A percentile compares a stretch with the other conserved stretches of the same genome.
phyloP scores from a whole-genome alignment of 176 grass and related monocot species.

The Rhynchospora tenuis region DNA sequence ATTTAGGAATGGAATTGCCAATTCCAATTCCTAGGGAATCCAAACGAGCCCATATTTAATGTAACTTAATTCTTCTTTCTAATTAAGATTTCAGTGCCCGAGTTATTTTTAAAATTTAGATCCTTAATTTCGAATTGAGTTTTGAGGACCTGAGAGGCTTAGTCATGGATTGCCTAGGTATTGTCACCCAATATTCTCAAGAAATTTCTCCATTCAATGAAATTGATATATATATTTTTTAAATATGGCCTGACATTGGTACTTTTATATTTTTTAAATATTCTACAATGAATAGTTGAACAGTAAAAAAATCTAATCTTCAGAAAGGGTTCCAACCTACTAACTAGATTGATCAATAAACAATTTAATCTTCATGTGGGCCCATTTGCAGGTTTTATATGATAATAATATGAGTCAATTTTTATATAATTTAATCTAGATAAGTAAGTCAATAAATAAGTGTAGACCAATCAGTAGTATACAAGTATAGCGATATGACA shows the following conservation, averaged over 20 bases:
- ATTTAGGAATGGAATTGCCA: too few species aligned
- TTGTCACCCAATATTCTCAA: neutral
- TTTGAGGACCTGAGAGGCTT: too few species aligned
- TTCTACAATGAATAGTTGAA: too few species aligned
- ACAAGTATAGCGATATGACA: too few species aligned
- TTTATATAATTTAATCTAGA: neutral
- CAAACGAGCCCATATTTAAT: neutral
- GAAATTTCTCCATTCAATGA: neutral
- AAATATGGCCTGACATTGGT: too few species aligned
- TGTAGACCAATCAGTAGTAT: neutral
- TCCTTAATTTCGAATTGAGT: neutral
- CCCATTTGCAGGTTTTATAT: neutral
- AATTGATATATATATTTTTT: too few species aligned
- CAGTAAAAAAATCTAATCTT: neutral
- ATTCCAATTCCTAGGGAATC: too few species aligned
- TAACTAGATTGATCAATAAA: too few species aligned
- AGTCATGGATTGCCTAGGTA: neutral
- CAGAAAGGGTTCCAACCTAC: neutral
- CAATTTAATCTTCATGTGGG: too few species aligned
- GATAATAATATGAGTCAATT: neutral
- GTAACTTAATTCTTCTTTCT: neutral
- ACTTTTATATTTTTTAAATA: too few species aligned
- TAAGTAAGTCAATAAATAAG: neutral
- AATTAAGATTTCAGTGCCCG: neutral
- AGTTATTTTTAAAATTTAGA: neutral